These are phyloP conservation scores for Leonotis leonurus DNA, from an alignment of 257 asterid species.

Conservation along the genomic window DNA sequence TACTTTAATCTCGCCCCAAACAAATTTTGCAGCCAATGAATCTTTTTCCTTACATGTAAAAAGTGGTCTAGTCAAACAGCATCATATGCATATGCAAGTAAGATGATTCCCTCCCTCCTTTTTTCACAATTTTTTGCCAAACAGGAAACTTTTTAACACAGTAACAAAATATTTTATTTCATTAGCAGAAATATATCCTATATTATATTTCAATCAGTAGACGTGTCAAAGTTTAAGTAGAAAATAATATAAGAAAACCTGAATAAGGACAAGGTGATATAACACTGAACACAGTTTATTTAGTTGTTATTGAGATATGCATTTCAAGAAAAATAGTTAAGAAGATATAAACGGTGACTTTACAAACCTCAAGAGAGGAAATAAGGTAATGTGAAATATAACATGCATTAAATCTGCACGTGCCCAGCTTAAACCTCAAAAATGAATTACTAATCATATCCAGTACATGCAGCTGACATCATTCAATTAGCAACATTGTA, in stretches of 20 bases:
- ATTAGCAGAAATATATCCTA: neutral
- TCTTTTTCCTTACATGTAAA: neutral
- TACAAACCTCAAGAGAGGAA: neutral
- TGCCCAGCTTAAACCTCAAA: no score
- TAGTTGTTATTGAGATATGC: no score
- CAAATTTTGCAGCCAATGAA: neutral
- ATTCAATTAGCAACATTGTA: neutral
- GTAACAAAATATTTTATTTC: neutral
- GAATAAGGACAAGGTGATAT: neutral
- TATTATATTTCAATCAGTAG: neutral
- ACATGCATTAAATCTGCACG: neutral
- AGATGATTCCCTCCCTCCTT: neutral
- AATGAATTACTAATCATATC: no score
- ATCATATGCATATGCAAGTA: neutral
- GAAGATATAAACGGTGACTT: no score
- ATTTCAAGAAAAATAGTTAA: no score
- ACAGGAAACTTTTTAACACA: neutral
- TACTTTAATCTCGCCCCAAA: neutral
- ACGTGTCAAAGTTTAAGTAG: neutral
- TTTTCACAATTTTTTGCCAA: neutral
- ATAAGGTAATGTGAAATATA: neutral
- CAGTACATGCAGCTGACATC: neutral
- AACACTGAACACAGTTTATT: no score
- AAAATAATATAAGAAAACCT: neutral
- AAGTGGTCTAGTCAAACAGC: neutral